phyloP scores from a whole-genome alignment of 768 basidiomycete species.

The Boletellus sp. region DNA sequence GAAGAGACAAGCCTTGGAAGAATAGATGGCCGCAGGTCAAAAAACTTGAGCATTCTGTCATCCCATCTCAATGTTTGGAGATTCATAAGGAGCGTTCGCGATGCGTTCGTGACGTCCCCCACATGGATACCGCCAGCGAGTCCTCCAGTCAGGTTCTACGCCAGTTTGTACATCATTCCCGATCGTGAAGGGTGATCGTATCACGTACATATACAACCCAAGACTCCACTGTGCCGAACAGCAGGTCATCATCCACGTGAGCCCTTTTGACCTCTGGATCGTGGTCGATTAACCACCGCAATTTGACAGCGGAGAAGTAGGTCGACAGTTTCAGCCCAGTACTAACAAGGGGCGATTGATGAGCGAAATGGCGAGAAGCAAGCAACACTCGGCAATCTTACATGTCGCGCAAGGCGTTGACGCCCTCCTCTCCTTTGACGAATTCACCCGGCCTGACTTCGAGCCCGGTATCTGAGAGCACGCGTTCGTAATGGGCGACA shows the following conservation, averaged over 20 bases:
- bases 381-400: conserved; percentile 34
- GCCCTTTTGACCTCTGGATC: conserved; percentile 71
- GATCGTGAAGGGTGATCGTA: conserved; percentile 9
- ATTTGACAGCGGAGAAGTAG: conserved; percentile 96
- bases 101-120: conserved; percentile 93
- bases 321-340: conserved; percentile 95
- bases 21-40: conserved; percentile 70
- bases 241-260: conserved; percentile 73
- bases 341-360: conserved; percentile 35
- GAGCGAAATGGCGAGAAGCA: not conserved
- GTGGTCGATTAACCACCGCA: conserved; percentile 96
- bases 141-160: conserved; percentile 83
- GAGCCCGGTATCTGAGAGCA: conserved; percentile 70
- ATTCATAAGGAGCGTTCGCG: conserved; percentile 90
- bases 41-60: conserved; percentile 78
- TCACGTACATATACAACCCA: conserved; percentile 83
- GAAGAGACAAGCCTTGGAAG: conserved; percentile 88
- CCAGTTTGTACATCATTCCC: conserved; percentile 1
- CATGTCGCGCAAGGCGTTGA: conserved; percentile 64
- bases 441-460: conserved; percentile 62
- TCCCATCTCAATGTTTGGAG: conserved; percentile 82
- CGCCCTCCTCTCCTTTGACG: conserved; percentile 68
- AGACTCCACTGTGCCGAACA: conserved; percentile 95
- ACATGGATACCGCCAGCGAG: conserved; percentile 68
- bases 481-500: conserved; percentile 75